Conservation (phyloP, 345 rosid genomes). For the Corchorus olitorius region DNA sequence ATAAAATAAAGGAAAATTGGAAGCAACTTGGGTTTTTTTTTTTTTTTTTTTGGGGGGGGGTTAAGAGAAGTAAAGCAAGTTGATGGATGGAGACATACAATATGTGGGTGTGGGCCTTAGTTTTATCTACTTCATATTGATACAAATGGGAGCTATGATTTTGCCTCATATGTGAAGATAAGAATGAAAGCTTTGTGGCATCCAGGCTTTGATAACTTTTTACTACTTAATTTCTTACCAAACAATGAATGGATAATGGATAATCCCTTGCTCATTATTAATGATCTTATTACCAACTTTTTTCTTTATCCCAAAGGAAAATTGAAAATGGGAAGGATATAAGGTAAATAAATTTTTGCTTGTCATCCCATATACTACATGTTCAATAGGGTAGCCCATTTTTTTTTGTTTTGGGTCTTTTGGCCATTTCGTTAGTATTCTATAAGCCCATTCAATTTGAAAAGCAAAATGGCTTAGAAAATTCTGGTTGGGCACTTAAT, state of each 20-base stretch:
- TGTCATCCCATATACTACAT: not conserved
- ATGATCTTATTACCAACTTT: not conserved
- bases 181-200: slow-evolving; percentile 22
- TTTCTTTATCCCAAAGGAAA: not conserved
- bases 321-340: not conserved
- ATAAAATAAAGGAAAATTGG: not conserved
- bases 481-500: not conserved
- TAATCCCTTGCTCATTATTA: not conserved
- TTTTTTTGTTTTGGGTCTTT: not conserved
- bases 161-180: slow-evolving; percentile 27
- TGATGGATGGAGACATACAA: slow-evolving; percentile 22
- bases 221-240: not conserved
- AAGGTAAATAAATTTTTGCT: not conserved
- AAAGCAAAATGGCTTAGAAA: not conserved
- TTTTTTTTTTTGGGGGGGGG: too few relatives aligned
- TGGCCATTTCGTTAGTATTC: too few relatives aligned
- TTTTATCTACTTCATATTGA: slow-evolving; percentile 25
- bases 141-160: slow-evolving; percentile 33
- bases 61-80: not conserved
- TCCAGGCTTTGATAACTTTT: slow-evolving; percentile 3
- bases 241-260: not conserved
- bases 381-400: not conserved
- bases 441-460: not conserved
- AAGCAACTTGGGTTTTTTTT: not conserved
- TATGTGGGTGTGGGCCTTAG: slow-evolving; percentile 37